Percentiles rank a stretch among this genome's conserved stretches.
Conservation (phyloP, 768 basidiomycete species). For the Kwoniella mangroviensis region DNA sequence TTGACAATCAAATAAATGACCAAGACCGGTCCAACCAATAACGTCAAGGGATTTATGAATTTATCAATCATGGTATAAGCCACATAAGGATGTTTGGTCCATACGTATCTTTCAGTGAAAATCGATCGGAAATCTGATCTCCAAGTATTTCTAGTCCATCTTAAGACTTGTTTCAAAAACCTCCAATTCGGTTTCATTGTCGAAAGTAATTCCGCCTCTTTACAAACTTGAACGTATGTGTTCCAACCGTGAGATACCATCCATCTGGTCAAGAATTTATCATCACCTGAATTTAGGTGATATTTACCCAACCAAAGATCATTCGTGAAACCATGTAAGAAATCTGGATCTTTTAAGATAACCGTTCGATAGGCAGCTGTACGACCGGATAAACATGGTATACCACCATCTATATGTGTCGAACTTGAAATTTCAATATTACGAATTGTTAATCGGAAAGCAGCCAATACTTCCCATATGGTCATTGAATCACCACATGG, state of each 20-base stretch:
- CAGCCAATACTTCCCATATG: constrained; percentile 93
- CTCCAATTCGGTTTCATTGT: constrained; percentile 98
- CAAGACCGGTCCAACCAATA: constrained; percentile 80
- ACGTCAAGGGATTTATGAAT: constrained; percentile 65
- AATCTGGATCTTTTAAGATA: constrained; percentile 92
- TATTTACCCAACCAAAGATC: constrained; percentile 94
- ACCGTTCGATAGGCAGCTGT: constrained; percentile 93
- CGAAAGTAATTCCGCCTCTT: constrained; percentile 71
- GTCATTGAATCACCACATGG: constrained; percentile 78
- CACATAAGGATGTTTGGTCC: constrained; percentile 83
- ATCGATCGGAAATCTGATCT: constrained; percentile 83
- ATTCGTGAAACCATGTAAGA: constrained; percentile 89
- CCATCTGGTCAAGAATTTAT: constrained; percentile 94
- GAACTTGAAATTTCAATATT: constrained; percentile 90
- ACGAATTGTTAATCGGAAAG: constrained; percentile 87
- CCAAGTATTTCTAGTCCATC: constrained; percentile 96
- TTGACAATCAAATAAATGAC: constrained; percentile 78
- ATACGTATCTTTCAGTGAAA: constrained; percentile 84
- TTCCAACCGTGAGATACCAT: constrained; percentile 95
- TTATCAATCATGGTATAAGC: constrained; percentile 81
- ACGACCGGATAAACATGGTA: constrained; percentile 88
- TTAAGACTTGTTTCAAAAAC: constrained; percentile 88
- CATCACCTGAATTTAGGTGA: constrained; percentile 90
- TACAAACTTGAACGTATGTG: constrained; percentile 71
- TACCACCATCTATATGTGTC: constrained; percentile 89